Conservation (phyloP, 2,329 filamentous ascomycete species). For the Aspergillus tanneri region DNA sequence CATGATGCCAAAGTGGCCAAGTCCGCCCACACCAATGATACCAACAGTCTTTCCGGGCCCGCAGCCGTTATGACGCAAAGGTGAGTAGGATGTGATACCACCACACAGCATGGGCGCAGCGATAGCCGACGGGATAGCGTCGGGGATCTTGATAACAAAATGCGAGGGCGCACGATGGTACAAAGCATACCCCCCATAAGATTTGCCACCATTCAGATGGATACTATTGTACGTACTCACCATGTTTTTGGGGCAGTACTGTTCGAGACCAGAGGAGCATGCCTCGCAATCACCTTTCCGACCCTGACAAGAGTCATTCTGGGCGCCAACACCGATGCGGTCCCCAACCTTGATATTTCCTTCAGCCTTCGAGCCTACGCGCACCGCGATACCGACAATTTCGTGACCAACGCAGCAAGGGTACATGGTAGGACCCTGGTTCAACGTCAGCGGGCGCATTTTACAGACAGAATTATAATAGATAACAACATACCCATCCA, state of each 20-base stretch:
- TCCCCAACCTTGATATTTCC: conserved; percentile 35
- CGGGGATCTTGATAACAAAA: conserved; percentile 56
- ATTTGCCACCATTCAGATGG: conserved; percentile 54
- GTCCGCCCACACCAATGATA: conserved; percentile 16
- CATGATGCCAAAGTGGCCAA: conserved; percentile 19
- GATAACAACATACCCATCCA: no score
- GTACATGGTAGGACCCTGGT: conserved; percentile 34
- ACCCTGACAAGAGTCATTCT: conserved; percentile 54
- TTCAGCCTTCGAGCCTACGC: conserved; percentile 51
- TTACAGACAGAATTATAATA: no score
- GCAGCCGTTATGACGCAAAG: conserved; percentile 18
- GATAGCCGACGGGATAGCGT: conserved; percentile 14
- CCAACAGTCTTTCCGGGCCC: conserved; percentile 19
- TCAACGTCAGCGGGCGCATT: background rate
- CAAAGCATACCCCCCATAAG: conserved; percentile 64
- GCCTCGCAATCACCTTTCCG: conserved; percentile 51
- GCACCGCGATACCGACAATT: conserved; percentile 60
- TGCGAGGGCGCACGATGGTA: conserved; percentile 55
- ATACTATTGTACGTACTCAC: conserved; percentile 32
- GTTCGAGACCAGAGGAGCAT: conserved; percentile 46
- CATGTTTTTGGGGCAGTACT: conserved; percentile 28
- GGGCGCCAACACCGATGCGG: conserved; percentile 57
- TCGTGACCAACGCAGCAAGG: conserved; percentile 62
- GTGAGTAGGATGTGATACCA: conserved; percentile 20
- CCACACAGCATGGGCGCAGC: conserved; percentile 22